Evolutionary conservation across 1,284 basidiomycete genomes (phyloP).

Genomic region (Golubevia pallescens): DNA sequence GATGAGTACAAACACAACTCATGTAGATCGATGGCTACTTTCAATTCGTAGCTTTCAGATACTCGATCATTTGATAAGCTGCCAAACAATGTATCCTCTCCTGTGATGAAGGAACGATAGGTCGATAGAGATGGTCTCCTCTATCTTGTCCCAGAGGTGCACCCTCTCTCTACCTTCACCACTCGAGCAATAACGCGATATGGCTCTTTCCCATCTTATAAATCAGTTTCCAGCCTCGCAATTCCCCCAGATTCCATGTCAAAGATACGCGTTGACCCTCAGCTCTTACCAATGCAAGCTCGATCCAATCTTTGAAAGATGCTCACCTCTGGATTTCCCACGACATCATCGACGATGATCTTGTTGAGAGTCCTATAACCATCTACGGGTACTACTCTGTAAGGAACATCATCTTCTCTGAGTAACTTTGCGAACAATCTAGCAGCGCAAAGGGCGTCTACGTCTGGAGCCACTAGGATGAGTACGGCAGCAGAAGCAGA

Average conservation of each 20-base stretch:
- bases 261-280: too few species aligned
- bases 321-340: constrained; percentile 74
- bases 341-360: constrained; percentile 72
- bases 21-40: constrained; percentile 16
- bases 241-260: too few species aligned
- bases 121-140: too few species aligned
- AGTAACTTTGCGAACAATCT: constrained; percentile 87
- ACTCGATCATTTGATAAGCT: neutral
- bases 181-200: too few species aligned
- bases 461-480: constrained; percentile 84
- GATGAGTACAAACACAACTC: constrained; percentile 13
- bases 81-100: too few species aligned
- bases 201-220: neutral
- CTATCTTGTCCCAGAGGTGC: too few species aligned
- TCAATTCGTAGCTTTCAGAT: constrained; percentile 17
- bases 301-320: neutral
- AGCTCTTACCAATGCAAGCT: too few species aligned
- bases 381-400: constrained; percentile 88
- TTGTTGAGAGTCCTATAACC: constrained; percentile 78
- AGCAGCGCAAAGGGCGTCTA: constrained; percentile 86
- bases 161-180: too few species aligned
- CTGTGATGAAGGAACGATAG: too few species aligned
- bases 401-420: constrained; percentile 89
- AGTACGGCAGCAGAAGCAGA: constrained; percentile 68
- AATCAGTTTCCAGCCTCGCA: too few species aligned